These are phyloP conservation scores for Coemansia sp. DNA, from an alignment of 192 early-diverging fungal species.

Conservation along the genomic window DNA sequence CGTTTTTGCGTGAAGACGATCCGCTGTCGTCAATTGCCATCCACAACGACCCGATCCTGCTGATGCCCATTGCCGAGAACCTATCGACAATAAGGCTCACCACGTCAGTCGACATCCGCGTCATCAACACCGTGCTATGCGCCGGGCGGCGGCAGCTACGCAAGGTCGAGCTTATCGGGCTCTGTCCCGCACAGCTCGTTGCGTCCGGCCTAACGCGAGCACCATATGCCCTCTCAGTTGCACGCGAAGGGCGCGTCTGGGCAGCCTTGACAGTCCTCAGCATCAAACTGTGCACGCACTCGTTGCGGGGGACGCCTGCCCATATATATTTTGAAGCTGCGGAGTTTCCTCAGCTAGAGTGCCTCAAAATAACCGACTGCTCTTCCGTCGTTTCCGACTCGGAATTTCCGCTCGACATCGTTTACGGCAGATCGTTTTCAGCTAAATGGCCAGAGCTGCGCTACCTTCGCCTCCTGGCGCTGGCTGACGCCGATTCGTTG, in stretches of 20 bases:
- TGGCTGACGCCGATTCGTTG: constrained; percentile 19
- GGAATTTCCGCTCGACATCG: constrained; percentile 15
- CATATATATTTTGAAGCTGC: constrained; percentile 17
- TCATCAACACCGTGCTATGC: constrained; percentile 23
- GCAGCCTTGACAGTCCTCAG: not conserved
- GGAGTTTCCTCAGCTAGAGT: constrained; percentile 32
- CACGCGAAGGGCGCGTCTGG: not conserved
- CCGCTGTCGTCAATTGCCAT: constrained; percentile 27
- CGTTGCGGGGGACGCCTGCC: not conserved
- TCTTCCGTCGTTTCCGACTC: constrained; percentile 4
- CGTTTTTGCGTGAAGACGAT: constrained; percentile 32
- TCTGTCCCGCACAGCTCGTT: constrained; percentile 26
- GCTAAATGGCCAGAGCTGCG: constrained; percentile 26
- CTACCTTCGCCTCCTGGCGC: constrained; percentile 11
- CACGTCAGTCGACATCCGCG: constrained; percentile 39
- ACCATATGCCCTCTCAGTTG: not conserved
- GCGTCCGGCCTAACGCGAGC: constrained; percentile 13
- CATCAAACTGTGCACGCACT: constrained; percentile 13
- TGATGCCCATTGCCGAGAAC: not conserved
- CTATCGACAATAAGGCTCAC: constrained; percentile 30
- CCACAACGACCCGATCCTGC: constrained; percentile 30
- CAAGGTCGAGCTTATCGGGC: constrained; percentile 27
- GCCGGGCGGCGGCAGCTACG: constrained; percentile 8
- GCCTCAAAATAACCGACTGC: constrained; percentile 20
- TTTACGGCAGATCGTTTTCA: constrained; percentile 32